A percentile compares a stretch with the other conserved stretches of the same genome.
These are phyloP conservation scores for Basipetospora chlamydospora DNA, from an alignment of 2,329 filamentous ascomycete species.

Conservation along the genomic window DNA sequence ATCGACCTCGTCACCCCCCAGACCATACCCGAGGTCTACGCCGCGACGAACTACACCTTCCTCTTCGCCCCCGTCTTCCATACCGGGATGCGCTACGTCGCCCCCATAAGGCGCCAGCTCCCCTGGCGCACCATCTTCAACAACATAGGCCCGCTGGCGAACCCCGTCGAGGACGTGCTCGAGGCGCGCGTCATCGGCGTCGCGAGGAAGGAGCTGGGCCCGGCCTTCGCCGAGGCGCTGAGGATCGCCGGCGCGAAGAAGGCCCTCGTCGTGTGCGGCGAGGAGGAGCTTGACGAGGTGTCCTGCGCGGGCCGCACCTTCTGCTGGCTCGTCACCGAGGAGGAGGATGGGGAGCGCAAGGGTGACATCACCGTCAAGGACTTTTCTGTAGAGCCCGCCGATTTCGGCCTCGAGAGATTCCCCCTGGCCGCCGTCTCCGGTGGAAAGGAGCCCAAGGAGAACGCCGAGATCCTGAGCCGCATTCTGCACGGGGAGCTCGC, in stretches of 20 bases:
- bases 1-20: conserved; percentile 59
- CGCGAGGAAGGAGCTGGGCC: conserved; percentile 71
- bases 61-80: conserved; percentile 94
- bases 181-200: conserved; percentile 92
- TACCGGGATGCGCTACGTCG: conserved; percentile 82
- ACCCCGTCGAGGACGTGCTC: conserved; percentile 70
- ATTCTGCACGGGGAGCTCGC: conserved; percentile 62
- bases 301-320: conserved; percentile 78
- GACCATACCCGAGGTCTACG: conserved; percentile 61
- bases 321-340: conserved; percentile 63
- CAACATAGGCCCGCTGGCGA: conserved; percentile 79
- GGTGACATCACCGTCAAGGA: conserved; percentile 46
- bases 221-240: conserved; percentile 77
- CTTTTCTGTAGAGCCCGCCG: conserved; percentile 65
- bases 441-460: conserved; percentile 73
- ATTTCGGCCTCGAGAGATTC: conserved; percentile 72
- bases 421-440: conserved; percentile 65
- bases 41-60: conserved; percentile 79
- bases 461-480: conserved; percentile 67
- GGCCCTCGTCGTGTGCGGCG: conserved; percentile 81
- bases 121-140: conserved; percentile 98
- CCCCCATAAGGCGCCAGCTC: conserved; percentile 70
- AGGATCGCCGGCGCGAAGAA: conserved; percentile 63
- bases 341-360: conserved; percentile 24
- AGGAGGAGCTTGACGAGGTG: conserved; percentile 90